A percentile compares a stretch with the other conserved stretches of the same genome.
Evolutionary conservation across 176 grass and related monocot species (phyloP).

Genomic region (Dendrocalamus sinicus): DNA sequence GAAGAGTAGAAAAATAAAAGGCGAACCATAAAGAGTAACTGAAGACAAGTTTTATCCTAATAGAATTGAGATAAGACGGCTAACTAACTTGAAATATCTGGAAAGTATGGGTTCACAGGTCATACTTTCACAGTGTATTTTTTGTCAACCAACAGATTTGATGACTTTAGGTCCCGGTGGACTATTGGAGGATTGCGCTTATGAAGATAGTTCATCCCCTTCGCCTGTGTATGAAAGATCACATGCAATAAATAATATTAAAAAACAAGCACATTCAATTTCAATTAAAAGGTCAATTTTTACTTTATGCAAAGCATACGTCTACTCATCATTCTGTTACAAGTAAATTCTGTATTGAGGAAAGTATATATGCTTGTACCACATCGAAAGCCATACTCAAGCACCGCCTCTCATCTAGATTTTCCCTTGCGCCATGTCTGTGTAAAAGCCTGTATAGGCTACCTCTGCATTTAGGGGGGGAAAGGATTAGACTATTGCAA

Average conservation of each 20-base stretch:
- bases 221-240: constrained; percentile 56
- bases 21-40: not conserved
- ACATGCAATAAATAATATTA: constrained; percentile 3
- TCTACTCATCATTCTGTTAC: constrained; percentile 8
- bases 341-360: constrained; percentile 32
- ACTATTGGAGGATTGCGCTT: constrained; percentile 90
- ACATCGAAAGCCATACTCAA: constrained; percentile 93
- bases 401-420: constrained; percentile 66
- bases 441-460: constrained; percentile 83
- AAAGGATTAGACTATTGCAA: not conserved
- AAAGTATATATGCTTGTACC: constrained; percentile 49
- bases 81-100: constrained; percentile 2
- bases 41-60: constrained; percentile 13
- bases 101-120: not conserved
- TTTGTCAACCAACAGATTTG: constrained; percentile 81
- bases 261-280: not conserved
- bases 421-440: constrained; percentile 57
- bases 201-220: constrained; percentile 96
- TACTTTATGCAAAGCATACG: constrained; percentile 8
- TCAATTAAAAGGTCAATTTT: not conserved
- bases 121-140: constrained; percentile 93
- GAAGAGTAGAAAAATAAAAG: constrained; percentile 13
- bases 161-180: constrained; percentile 84
- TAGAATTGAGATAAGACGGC: not conserved
- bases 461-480: constrained; percentile 60